A percentile compares a stretch with the other conserved stretches of the same genome.
Evolutionary conservation across 805 yeast species (phyloP).

Genomic region (Wickerhamiella azymoides): DNA sequence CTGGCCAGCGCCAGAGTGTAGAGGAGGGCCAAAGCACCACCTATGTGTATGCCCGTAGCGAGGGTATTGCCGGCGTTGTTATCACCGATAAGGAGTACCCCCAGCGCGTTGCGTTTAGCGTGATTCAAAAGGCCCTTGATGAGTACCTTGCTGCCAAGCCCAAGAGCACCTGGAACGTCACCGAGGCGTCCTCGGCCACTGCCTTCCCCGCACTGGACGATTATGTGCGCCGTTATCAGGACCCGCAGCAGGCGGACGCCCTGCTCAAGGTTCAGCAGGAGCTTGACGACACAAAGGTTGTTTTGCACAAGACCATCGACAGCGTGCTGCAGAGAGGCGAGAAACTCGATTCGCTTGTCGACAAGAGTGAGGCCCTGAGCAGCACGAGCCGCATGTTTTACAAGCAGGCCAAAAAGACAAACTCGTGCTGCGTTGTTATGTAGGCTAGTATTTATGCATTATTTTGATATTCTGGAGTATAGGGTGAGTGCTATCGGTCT

Average conservation of each 20-base stretch:
- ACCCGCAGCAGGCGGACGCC: constrained; percentile 93
- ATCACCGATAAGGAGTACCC: constrained; percentile 95
- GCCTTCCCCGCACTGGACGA: constrained; percentile 47
- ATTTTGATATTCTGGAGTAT: not conserved
- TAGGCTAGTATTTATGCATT: not conserved
- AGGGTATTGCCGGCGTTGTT: constrained; percentile 83
- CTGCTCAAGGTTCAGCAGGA: constrained; percentile 96
- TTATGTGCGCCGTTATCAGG: constrained; percentile 77
- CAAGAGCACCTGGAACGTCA: constrained; percentile 47
- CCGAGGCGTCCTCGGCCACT: constrained; percentile 32
- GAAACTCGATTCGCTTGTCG: constrained; percentile 83
- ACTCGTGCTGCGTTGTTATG: constrained; percentile 73
- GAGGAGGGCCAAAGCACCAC: constrained; percentile 88
- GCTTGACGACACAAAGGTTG: constrained; percentile 93
- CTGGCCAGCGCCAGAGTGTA: constrained; percentile 87
- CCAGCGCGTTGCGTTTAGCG: constrained; percentile 87
- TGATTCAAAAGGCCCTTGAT: constrained; percentile 79
- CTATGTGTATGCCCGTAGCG: constrained; percentile 79
- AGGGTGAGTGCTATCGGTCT: no score
- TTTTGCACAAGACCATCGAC: constrained; percentile 89
- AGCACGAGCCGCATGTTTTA: constrained; percentile 85
- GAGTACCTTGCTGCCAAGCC: constrained; percentile 72
- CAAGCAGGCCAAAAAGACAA: constrained; percentile 91
- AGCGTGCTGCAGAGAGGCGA: constrained; percentile 92
- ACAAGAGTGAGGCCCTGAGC: constrained; percentile 86